These are phyloP conservation scores for Lactarius tabidus DNA, from an alignment of 768 basidiomycete species.

Conservation along the genomic window DNA sequence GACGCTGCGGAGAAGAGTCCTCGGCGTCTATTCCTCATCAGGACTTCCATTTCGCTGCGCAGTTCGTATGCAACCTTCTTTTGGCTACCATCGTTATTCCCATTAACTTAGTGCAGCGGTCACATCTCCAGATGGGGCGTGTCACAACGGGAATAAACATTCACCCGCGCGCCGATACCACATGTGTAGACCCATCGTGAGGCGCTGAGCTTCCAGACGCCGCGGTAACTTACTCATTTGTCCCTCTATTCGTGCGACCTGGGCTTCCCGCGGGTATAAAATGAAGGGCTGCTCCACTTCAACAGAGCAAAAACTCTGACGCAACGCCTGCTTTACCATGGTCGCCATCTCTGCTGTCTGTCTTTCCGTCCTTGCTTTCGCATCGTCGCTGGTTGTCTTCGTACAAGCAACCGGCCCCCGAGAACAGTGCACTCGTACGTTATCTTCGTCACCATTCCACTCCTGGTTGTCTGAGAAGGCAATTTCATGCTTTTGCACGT, in stretches of 20 bases:
- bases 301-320: not conserved
- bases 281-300: not conserved
- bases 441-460: not conserved
- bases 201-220: not conserved
- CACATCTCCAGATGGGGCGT: not conserved
- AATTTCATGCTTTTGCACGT: not conserved
- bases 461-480: not conserved
- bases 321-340: not conserved
- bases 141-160: not conserved
- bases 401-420: conserved; percentile 13
- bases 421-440: conserved; percentile 7
- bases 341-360: not conserved
- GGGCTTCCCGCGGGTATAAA: not conserved
- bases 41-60: not conserved
- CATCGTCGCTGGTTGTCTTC: not conserved
- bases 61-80: not conserved
- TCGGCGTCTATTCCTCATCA: not conserved
- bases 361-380: conserved; percentile 8
- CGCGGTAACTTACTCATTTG: not conserved
- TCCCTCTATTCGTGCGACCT: not conserved
- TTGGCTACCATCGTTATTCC: too few relatives aligned
- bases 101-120: not conserved
- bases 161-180: not conserved
- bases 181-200: not conserved
- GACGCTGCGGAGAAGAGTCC: not conserved